Evolutionary conservation across 192 early-diverging fungal genomes (phyloP), one percentile per base, ranked within the genome.

Genomic region (Dissophora globulifera): DNA sequence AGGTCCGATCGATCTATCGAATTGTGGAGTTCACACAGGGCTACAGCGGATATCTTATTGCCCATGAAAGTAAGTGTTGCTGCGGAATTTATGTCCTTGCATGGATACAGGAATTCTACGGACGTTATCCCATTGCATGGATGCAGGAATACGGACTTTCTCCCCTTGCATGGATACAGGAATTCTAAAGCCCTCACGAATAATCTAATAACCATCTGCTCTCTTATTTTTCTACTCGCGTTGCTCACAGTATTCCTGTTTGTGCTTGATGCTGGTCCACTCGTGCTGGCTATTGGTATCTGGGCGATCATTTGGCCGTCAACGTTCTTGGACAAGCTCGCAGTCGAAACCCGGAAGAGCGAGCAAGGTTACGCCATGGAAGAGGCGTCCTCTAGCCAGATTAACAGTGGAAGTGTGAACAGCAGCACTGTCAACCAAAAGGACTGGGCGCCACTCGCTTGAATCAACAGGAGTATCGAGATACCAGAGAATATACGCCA

Each of bases 1-100:
- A 71, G 69, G 19, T 62, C 7, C 69, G 69, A 12, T 71, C 69
- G 2, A n/a, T 62, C 13, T 71, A 62, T 22, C 69, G 69, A 43
- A 30, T 71, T 29, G 22, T 71, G 11, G 69, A 71, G 22, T 71
- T 62, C 17, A 29, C 27, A 43, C 52, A 71, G 19, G 69, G 59
- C 19, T 38, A 71, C 20, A 1, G 50, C 1, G 69, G 59, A 55
- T 50, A 43, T 13, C 40, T 71, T 15, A 38, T 55, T 46, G 57
- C 31, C 27, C 22, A 50, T 42, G 69, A 71, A 57, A 45, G 69
- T 71, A 42, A 57, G 54, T 42, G 16, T 30, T 53, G 7, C n/a
- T 3, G 35, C 11, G 35, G 1, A 29, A 2, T 19, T 17, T 29
- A 38, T 17, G 23, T 30, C 9, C 41, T 54, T 9, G 13, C 22